Evolutionary conservation across 2,329 filamentous ascomycete species (phyloP), one percentile per base, ranked within the genome.

Genomic region (Chaetomium strumarium): DNA sequence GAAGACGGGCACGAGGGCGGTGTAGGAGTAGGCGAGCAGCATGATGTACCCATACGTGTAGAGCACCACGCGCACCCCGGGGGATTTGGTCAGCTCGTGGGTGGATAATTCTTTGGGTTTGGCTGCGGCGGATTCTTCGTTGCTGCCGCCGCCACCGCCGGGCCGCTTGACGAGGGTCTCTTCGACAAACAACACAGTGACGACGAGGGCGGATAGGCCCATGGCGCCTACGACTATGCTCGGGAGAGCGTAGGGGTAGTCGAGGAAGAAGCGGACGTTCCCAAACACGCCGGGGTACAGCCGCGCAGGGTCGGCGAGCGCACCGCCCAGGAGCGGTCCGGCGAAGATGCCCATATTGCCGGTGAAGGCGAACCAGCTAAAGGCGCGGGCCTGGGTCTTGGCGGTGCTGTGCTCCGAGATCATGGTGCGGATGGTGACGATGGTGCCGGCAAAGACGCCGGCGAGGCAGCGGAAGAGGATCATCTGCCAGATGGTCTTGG

Each of bases 381-480:
- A 93, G 0, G 84, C 82, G 29, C 76, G 72, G 0, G 88, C 87
- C 67, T 91, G 87, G 0, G 84, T 90, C 56, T 79, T 76, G 5
- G 78, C 70, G 0, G 84, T 87, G 66, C 81, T 85, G 59, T 84
- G 81, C 68, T 93, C 88, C 16, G 80, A 79, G 30, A 92, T 75
- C 85, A 92, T 90, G 7, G 87, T 84, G 29, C 88, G 77, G 51
- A 92, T 80, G 6, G 87, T 86, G 49, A 92, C 80, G 44, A 88
- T 75, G 7, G 83, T 86, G 0, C 87, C 88, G 0, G 83, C 82
- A 65, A 92, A 91, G 5, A 88, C 67, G 1, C 88, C 88, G 0
- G 85, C 85, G 14, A 86, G 59, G 60, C 84, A 88, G 31, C 88
- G 77, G 57, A 85, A 84, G 13, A 86, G 38, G 5, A 90, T 74